Base-by-base conservation (phyloP, 208 protist genomes). In the Naegleria gruberi region DNA sequence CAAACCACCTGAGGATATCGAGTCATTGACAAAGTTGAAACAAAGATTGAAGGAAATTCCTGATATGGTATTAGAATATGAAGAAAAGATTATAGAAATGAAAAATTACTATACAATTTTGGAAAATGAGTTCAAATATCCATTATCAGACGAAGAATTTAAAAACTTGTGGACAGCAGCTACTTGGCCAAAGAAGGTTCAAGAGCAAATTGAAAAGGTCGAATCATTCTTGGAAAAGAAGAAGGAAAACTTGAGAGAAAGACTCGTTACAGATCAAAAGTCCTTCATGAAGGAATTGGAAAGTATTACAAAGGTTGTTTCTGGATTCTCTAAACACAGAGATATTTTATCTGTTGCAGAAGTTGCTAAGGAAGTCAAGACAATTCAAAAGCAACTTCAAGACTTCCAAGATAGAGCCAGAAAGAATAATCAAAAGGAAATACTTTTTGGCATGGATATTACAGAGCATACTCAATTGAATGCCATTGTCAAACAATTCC, bases 371-470 rank as follows among this genome's bases (percentile, higher is more conserved):
- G 97, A 96, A 82, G 97, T 99, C 42, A 85, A 90, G 45, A 82
- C 91, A 43, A 89, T 99, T 55, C 92, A 96, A 57, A 94, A 96
- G 51, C 93, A 97, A 90, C 97, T 99, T 37, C 91, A 95, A 88
- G 88, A 93, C 30, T 93, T 95, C 55, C 93, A 97, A 42, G 94
- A 95, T 34, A 95, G 97, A 90, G 95, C 96, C 1, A 95, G 95
- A 91, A 95, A 94, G 26, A 98, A 98, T 93, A 98, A 99, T 93
- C 95, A 93, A 34, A 94, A 98, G 90, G 97, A 99, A 91, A 90
- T 81, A n/a, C 95, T 99, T 45, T 98, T 99, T 91, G 96, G 96
- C 87, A 92, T 97, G 74, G 89, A 82, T 26, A 82, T 82, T 89
- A 98, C 97, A 0, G 96, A 98, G 89, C 99, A 99, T 93, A 84